phyloP scores from a whole-genome alignment of 495 filamentous ascomycete genomes.

The Ramalina peruviana region DNA sequence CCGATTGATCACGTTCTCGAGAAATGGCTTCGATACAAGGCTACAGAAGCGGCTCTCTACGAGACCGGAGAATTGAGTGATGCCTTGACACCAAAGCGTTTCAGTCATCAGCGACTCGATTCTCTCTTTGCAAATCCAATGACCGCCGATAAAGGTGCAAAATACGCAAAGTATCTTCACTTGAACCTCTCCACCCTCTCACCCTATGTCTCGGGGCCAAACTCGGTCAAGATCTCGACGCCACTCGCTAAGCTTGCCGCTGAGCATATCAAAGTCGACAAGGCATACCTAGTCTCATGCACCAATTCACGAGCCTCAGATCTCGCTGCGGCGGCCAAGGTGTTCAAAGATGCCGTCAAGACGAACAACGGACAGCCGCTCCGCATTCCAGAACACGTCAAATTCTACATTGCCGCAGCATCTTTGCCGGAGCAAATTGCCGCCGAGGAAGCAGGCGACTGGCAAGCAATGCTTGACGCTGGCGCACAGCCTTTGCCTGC shows the following conservation, averaged over 20 bases:
- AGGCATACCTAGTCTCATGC: constrained; percentile 83
- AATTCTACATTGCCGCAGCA: constrained; percentile 87
- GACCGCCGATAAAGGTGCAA: constrained; percentile 59
- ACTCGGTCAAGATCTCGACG: constrained; percentile 78
- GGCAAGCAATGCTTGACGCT: constrained; percentile 70
- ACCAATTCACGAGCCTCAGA: constrained; percentile 81
- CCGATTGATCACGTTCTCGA: constrained; percentile 64
- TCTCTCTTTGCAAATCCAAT: constrained; percentile 53
- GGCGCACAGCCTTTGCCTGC: constrained; percentile 63
- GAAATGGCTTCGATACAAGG: constrained; percentile 66
- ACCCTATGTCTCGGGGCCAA: constrained; percentile 80
- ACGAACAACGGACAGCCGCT: constrained; percentile 37
- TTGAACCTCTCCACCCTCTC: constrained; percentile 69
- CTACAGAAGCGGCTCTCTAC: constrained; percentile 51
- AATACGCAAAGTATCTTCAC: constrained; percentile 71
- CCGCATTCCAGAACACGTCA: constrained; percentile 66
- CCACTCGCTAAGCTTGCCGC: constrained; percentile 62
- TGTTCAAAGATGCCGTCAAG: constrained; percentile 66
- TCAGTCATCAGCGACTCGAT: constrained; percentile 59
- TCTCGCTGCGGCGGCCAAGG: constrained; percentile 65
- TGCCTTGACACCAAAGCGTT: constrained; percentile 25
- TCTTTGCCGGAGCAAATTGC: constrained; percentile 64
- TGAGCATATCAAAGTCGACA: constrained; percentile 62
- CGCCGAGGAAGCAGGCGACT: constrained; percentile 74
- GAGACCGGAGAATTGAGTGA: constrained; percentile 24